Evolutionary conservation across 139 green algal species (phyloP), one percentile per base, ranked within the genome.

Genomic region (Coccomyxa sp.): DNA sequence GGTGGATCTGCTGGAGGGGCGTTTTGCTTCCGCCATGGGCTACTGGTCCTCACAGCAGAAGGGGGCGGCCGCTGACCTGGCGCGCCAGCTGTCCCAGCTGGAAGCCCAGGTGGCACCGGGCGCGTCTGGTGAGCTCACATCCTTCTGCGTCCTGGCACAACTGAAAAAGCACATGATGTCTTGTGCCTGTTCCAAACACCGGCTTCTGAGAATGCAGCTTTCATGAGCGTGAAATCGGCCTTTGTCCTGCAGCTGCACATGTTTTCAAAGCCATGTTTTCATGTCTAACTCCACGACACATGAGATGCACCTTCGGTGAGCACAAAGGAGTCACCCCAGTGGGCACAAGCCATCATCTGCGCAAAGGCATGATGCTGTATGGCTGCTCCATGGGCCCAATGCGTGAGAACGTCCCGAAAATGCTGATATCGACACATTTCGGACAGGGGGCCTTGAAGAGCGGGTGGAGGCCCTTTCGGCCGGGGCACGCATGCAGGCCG

Each of bases 1-100:
- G 58, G 82, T 91, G 38, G 88, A 91, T 76, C 81, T 85, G 0
- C 63, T 91, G 84, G 88, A 91, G 81, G 86, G 83, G 23, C 85
- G 88, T 32, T 91, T 90, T 83, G 86, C 86, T 23, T 63, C 82
- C 21, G 86, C 82, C n/a, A 79, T 86, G 59, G 86, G 86, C 15
- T 83, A 84, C 71, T 59, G 78, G 27, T 32, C 60, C n/a, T 38
- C 81, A 31, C 60, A 80, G 0, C 30, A 60, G 23, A 66, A 67
- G n/a, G 81, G 68, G 10, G 21, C 79, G 0, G 58, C 88, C 30
- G 30, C 86, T 32, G 74, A 82, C 17, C 84, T 90, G 58, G 25
- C 66, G 0, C n/a, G 59, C 18, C 60, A 87, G 66, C 81, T 91
- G 68, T 31, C 17, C 0, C 58, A 57, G 38, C 67, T 90, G 15